Conservation (phyloP, 106 monocot species). For the Platanthera zijinensis region DNA sequence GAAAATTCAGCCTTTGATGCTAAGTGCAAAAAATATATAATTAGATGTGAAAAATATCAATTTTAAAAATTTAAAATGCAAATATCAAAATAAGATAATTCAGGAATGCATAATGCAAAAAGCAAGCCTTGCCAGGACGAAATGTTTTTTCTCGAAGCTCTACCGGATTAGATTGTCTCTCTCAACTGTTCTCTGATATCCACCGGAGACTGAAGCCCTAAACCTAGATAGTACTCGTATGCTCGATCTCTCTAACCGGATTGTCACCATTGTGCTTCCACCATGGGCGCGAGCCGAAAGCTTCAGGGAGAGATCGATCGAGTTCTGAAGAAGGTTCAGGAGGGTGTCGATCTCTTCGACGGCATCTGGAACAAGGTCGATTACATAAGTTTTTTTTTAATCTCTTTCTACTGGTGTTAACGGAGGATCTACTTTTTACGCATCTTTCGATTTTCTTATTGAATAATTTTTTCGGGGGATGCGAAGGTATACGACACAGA, state of each 20-base stretch:
- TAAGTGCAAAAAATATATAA: no score
- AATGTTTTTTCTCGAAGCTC: background rate
- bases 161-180: background rate
- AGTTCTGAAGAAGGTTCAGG: slow-evolving; percentile 90
- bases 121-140: no score
- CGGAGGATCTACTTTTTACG: background rate
- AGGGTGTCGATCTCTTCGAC: slow-evolving; percentile 92
- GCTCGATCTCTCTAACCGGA: background rate
- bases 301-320: slow-evolving; percentile 96
- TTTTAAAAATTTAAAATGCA: no score
- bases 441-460: background rate
- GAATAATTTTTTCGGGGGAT: background rate
- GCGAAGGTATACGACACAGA: slow-evolving; percentile 91
- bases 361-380: slow-evolving; percentile 96
- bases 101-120: no score
- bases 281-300: slow-evolving; percentile 90
- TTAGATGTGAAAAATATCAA: no score
- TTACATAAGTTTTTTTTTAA: background rate
- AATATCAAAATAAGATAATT: no score
- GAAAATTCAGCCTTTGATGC: no score
- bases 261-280: background rate
- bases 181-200: background rate
- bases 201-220: slow-evolving; percentile 3
- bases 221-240: background rate
- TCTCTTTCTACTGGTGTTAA: background rate